Evolutionary conservation across 345 rosid genomes (phyloP).

Genomic region (Hypericum perforatum): DNA sequence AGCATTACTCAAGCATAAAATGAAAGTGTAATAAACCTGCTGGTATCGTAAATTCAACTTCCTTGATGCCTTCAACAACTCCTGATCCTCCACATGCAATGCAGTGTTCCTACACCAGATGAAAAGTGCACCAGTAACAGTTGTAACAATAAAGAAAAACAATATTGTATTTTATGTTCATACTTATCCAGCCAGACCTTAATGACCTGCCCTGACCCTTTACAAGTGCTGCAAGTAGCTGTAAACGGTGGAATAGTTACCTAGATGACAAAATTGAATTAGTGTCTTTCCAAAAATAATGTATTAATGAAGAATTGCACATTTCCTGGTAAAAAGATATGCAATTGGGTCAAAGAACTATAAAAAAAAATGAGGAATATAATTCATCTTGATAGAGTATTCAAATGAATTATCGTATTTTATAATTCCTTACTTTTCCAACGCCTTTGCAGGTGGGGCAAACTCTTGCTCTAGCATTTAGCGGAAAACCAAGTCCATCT

Average conservation of each 20-base stretch:
- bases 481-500: conserved; percentile 76
- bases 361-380: background rate
- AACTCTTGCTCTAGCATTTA: conserved; percentile 41
- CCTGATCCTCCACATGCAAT: conserved; percentile 69
- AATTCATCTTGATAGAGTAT: conserved; percentile 11
- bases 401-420: too few relatives aligned
- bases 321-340: too few relatives aligned
- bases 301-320: too few relatives aligned
- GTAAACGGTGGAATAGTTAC: conserved; percentile 91
- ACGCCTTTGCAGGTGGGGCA: conserved; percentile 82
- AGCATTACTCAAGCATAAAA: conserved; percentile 8
- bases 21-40: conserved; percentile 44
- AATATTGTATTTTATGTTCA: background rate
- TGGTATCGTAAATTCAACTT: conserved; percentile 61
- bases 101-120: conserved; percentile 55
- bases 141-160: background rate
- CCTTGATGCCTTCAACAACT: conserved; percentile 60
- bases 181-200: conserved; percentile 39
- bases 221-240: conserved; percentile 64
- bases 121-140: conserved; percentile 3
- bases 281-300: too few relatives aligned
- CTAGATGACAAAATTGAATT: conserved; percentile 31
- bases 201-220: conserved; percentile 56
- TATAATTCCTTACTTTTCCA: conserved; percentile 50
- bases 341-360: too few relatives aligned